These are phyloP conservation scores for Smallanthus sonchifolius DNA, from an alignment of 129 eudicot species.

Conservation along the genomic window DNA sequence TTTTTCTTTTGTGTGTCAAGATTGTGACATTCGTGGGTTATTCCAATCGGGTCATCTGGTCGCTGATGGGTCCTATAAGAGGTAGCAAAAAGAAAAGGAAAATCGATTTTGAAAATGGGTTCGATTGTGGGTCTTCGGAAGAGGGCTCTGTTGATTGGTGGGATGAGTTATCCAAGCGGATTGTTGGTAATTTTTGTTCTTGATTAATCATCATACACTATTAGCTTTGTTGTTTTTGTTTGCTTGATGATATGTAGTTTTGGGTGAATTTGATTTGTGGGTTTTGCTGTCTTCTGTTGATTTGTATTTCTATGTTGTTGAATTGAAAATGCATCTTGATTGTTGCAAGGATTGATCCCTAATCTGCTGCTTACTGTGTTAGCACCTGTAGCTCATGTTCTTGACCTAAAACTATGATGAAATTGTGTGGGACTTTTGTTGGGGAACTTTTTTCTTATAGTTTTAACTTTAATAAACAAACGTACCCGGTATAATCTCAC, in stretches of 20 bases:
- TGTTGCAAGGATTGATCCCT: constrained; percentile 20
- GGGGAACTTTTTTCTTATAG: neutral
- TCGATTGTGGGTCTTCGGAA: constrained; percentile 22
- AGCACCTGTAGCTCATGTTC: neutral
- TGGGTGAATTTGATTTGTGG: constrained; percentile 18
- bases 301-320: constrained; percentile 7
- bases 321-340: constrained; percentile 35
- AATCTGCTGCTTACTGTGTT: neutral
- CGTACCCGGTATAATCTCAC: too few species aligned
- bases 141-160: constrained; percentile 71
- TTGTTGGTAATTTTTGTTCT: constrained; percentile 42
- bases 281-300: constrained; percentile 19
- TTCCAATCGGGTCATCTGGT: constrained; percentile 30
- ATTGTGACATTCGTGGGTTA: constrained; percentile 36
- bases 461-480: neutral
- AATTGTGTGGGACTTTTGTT: constrained; percentile 2
- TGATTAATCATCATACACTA: neutral
- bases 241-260: constrained; percentile 12
- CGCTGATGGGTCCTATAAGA: constrained; percentile 64
- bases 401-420: constrained; percentile 30
- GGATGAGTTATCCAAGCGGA: constrained; percentile 49
- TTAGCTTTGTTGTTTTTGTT: constrained; percentile 13
- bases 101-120: constrained; percentile 30
- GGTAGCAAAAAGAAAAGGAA: constrained; percentile 66
- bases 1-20: constrained; percentile 23